Evolutionary conservation across 179 eudicot species (phyloP), one percentile per base, ranked within the genome.

Genomic region (Nepenthes alata): DNA sequence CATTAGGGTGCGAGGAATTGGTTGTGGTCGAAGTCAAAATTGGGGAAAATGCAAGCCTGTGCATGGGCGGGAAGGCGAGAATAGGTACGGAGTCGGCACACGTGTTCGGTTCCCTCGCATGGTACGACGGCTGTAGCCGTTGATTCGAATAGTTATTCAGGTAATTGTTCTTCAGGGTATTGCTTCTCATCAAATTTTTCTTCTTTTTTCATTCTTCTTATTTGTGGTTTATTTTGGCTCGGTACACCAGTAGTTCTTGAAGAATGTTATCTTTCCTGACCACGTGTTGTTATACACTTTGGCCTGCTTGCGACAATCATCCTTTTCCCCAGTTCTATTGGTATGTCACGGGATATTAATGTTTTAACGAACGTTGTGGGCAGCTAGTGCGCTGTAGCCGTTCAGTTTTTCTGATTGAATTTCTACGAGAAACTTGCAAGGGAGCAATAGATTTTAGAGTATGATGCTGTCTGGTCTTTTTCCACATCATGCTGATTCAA

Each of bases 31-130:
- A 53, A 49, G 62, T 7, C 37, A 4, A 52, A 63, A 38, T 61
- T 50, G 73, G 82, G 71, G 74, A 74, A 77, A 76, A 77, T 72
- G 71, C 69, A 50, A 66, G 70, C 71, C 44, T 75, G 72, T 74
- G 77, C 68, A 75, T 47, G 68, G 74, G 71, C 54, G 62, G 59
- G 67, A 45, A n/a, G 55, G 55, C 16, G 55, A 25, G 53, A 49
- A 73, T 57, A 75, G 45, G 44, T 37, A 61, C 57, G 50, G 13
- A 15, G 16, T 65, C 67, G 72, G 71, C 76, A 62, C 67, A 76
- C 74, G 81, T 72, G 66, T 72, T 61, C 78, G 13, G 55, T 15
- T 7, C 15, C 55, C 4, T 52, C 55, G 35, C 71, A 55, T 57
- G 63, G 65, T 56, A 64, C 50, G 66, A 57, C 65, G 38, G 59